Conservation (phyloP, 371 early-diverging fungal genomes). For the Circinella minor region DNA sequence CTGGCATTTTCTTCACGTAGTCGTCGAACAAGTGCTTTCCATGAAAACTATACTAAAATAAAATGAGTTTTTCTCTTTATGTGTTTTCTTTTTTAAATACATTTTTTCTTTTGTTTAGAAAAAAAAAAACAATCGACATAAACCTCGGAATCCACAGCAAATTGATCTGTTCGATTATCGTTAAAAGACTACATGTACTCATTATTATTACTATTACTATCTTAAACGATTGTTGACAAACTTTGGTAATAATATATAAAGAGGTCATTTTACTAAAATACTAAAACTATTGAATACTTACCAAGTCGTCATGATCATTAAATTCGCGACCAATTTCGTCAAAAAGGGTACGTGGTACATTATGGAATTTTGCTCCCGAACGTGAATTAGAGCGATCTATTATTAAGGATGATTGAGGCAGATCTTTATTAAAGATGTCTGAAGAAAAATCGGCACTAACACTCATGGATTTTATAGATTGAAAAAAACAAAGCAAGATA, state of each 20-base stretch:
- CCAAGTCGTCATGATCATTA: neutral
- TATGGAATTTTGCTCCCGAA: conserved; percentile 11
- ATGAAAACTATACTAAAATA: conserved; percentile 15
- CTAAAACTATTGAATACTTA: no score
- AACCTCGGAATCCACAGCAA: conserved; percentile 4
- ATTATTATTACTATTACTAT: neutral
- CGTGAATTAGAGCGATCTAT: conserved; percentile 10
- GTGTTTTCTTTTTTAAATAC: neutral
- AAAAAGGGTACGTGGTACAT: conserved; percentile 21
- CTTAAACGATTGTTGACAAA: no score
- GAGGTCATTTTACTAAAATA: no score
- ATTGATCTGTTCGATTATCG: conserved; percentile 7
- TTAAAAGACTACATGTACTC: neutral
- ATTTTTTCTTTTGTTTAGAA: no score
- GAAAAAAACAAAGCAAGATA: no score
- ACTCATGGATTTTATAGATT: neutral
- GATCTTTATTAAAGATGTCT: conserved; percentile 20
- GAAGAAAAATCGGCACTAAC: conserved; percentile 11
- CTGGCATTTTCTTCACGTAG: conserved; percentile 20
- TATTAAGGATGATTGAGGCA: conserved; percentile 22
- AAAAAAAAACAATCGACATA: neutral
- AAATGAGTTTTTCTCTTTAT: neutral
- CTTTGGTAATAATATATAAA: neutral
- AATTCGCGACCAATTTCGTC: conserved; percentile 16
- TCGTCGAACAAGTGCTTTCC: conserved; percentile 19